These are phyloP conservation scores for Pouteria glomerata DNA, from an alignment of 148 eudicot genomes.

Conservation along the genomic window DNA sequence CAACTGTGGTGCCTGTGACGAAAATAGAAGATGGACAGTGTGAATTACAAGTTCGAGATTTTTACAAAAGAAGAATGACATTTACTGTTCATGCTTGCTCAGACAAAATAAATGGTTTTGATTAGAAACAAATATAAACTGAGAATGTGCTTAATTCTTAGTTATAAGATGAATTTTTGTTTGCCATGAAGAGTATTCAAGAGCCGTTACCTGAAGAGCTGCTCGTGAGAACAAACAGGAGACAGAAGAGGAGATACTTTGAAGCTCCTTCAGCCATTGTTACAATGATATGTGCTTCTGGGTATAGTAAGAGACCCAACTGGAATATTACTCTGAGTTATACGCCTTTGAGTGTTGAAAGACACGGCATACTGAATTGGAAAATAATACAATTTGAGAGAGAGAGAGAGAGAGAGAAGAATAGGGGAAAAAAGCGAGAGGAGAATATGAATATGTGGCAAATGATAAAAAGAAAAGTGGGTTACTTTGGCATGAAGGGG, in stretches of 20 bases:
- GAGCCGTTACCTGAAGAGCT: slow-evolving; percentile 45
- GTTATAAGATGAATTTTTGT: not conserved
- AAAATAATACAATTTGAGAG: slow-evolving; percentile 13
- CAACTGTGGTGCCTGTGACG: slow-evolving; percentile 17
- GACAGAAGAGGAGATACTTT: slow-evolving; percentile 25
- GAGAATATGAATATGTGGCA: slow-evolving; percentile 21
- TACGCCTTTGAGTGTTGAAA: slow-evolving; percentile 20
- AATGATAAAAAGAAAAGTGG: slow-evolving; percentile 17
- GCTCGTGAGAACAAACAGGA: slow-evolving; percentile 27
- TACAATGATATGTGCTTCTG: slow-evolving; percentile 19
- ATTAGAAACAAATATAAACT: not conserved
- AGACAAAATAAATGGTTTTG: too few relatives aligned
- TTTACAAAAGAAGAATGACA: not conserved
- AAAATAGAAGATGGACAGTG: not conserved
- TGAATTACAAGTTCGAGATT: not conserved
- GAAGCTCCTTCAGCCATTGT: slow-evolving; percentile 43
- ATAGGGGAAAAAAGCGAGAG: slow-evolving; percentile 31
- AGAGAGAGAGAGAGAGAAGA: slow-evolving; percentile 13
- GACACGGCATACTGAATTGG: slow-evolving; percentile 8
- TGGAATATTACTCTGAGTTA: slow-evolving; percentile 19
- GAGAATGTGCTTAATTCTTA: not conserved
- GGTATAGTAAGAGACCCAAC: slow-evolving; percentile 19
- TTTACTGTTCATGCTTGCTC: too few relatives aligned
- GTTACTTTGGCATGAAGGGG: slow-evolving; percentile 42
- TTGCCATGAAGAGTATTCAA: not conserved